A percentile compares a stretch with the other conserved stretches of the same genome.
Conservation (phyloP, 2,329 filamentous ascomycete species). For the Corinectria fuckeliana region DNA sequence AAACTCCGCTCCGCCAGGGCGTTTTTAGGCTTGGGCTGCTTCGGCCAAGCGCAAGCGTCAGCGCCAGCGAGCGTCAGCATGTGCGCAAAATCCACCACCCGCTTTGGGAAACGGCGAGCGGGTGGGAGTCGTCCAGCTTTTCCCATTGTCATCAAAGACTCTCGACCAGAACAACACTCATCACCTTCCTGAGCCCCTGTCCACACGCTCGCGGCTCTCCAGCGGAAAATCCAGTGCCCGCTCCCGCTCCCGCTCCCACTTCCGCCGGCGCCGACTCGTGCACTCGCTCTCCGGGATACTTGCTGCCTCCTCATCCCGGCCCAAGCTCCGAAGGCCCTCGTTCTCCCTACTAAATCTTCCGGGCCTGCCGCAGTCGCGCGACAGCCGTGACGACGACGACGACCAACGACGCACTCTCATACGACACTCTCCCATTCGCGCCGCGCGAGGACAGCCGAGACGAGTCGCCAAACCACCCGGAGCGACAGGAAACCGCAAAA, state of each 20-base stretch:
- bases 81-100: conserved; percentile 28
- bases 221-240: conserved; percentile 4
- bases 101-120: conserved; percentile 34
- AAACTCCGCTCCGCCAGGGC: conserved; percentile 23
- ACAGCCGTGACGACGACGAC: not conserved
- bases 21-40: conserved; percentile 32
- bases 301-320: not conserved
- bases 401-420: not conserved
- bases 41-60: conserved; percentile 28
- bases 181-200: conserved; percentile 19
- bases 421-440: not conserved
- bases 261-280: not conserved
- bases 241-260: not conserved
- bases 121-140: conserved; percentile 27
- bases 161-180: conserved; percentile 20
- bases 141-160: conserved; percentile 31
- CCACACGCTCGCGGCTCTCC: not conserved
- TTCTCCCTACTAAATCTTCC: conserved; percentile 8
- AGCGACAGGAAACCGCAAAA: not conserved
- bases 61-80: conserved; percentile 27
- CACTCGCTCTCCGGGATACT: not conserved
- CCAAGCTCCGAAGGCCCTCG: conserved; percentile 3
- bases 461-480: not conserved
- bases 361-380: conserved; percentile 19
- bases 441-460: not conserved